These are phyloP conservation scores for Dactylorhiza incarnata DNA, from an alignment of 106 monocot species.

Conservation along the genomic window DNA sequence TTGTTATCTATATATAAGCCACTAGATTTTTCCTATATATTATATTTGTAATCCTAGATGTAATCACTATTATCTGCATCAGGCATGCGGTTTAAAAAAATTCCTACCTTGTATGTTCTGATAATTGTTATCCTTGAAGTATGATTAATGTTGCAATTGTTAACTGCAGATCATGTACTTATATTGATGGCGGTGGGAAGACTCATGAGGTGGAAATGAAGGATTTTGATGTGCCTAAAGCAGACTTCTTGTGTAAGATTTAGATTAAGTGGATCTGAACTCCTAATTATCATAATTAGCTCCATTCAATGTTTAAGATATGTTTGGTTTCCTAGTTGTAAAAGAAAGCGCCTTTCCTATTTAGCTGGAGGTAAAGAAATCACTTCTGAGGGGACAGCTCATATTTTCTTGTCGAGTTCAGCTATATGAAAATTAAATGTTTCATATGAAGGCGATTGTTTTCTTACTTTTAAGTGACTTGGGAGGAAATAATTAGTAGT, in stretches of 20 bases:
- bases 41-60: background rate
- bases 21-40: background rate
- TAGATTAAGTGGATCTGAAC: conserved; percentile 6
- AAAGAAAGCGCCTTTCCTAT: background rate
- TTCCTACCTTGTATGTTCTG: background rate
- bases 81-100: background rate
- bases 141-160: background rate
- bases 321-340: background rate
- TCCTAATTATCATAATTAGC: conserved; percentile 1
- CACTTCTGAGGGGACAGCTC: background rate
- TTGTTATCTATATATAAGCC: background rate
- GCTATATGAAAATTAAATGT: background rate
- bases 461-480: background rate
- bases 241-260: conserved; percentile 58
- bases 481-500: background rate
- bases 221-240: conserved; percentile 47
- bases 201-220: conserved; percentile 54
- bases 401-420: background rate
- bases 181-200: conserved; percentile 45
- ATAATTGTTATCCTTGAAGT: background rate
- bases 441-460: background rate
- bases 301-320: background rate
- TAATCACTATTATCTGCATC: background rate
- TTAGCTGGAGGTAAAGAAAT: too few relatives aligned
- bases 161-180: conserved; percentile 59